Percentiles rank a stretch among this genome's conserved stretches.
Evolutionary conservation across 805 yeast genomes (phyloP).

Genomic region (Zygotorulaspora florentina): DNA sequence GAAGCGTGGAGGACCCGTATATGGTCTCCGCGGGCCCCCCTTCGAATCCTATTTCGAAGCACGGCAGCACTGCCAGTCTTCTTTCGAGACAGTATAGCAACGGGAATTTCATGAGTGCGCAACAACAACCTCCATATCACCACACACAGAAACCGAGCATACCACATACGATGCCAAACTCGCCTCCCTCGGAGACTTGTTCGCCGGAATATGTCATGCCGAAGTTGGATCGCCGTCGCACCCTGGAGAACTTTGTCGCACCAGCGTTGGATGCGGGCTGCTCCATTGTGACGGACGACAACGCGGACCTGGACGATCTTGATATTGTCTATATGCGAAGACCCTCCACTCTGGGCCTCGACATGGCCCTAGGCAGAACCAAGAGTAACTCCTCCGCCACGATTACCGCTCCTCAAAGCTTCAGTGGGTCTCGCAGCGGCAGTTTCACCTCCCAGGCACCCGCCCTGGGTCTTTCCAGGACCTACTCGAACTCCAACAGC

Average conservation of each 20-base stretch:
- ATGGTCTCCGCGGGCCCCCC: constrained; percentile 10
- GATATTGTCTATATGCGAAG: constrained; percentile 66
- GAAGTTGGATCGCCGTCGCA: constrained; percentile 39
- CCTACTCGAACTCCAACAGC: constrained; percentile 14
- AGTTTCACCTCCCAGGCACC: constrained; percentile 1
- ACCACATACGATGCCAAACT: constrained; percentile 11
- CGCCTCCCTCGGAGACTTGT: constrained; percentile 16
- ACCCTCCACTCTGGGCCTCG: constrained; percentile 48
- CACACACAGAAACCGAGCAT: neutral
- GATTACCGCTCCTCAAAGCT: constrained; percentile 12
- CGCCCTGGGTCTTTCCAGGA: constrained; percentile 7
- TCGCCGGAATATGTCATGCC: constrained; percentile 23
- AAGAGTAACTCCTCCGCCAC: constrained; percentile 28
- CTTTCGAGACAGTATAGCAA: constrained; percentile 14
- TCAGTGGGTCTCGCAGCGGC: neutral
- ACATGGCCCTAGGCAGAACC: constrained; percentile 39
- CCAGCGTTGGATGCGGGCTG: constrained; percentile 80
- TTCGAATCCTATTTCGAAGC: constrained; percentile 9
- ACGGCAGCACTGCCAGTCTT: constrained; percentile 13
- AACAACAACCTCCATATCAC: constrained; percentile 2
- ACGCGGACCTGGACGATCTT: constrained; percentile 60
- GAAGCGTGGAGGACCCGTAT: constrained; percentile 59
- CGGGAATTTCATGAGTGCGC: neutral
- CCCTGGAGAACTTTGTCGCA: constrained; percentile 64
- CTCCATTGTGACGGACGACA: constrained; percentile 52